A percentile compares a stretch with the other conserved stretches of the same genome.
phyloP scores from a whole-genome alignment of 169 alveolate species.

The Babesia ovata region DNA sequence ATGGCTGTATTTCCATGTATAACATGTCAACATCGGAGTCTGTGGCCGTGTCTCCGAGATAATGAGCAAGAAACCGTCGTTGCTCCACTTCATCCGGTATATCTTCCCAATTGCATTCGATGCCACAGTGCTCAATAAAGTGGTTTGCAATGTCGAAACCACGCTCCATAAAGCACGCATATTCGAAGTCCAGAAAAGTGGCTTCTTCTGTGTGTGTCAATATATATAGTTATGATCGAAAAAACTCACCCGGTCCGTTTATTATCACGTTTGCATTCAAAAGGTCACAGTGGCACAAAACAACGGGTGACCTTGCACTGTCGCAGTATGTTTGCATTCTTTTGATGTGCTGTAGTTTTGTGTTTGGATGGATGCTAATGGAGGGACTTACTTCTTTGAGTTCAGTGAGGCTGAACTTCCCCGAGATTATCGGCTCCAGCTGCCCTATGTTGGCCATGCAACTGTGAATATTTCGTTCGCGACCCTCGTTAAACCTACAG shows the following conservation, averaged over 20 bases:
- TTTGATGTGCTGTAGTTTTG: constrained; percentile 27
- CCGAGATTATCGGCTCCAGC: constrained; percentile 8
- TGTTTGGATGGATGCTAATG: constrained; percentile 1
- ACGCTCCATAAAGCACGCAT: constrained; percentile 79
- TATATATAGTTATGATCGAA: constrained; percentile 47
- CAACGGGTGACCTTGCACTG: constrained; percentile 70
- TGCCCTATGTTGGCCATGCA: constrained; percentile 7
- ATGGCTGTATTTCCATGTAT: constrained; percentile 73
- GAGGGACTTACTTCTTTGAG: constrained; percentile 28
- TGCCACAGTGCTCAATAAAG: constrained; percentile 69
- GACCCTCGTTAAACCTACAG: constrained; percentile 27
- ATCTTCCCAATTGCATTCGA: constrained; percentile 66
- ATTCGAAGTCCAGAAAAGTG: constrained; percentile 74
- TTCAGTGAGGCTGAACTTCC: constrained; percentile 23
- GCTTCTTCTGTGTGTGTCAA: constrained; percentile 17
- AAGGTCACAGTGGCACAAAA: constrained; percentile 75
- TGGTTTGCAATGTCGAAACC: constrained; percentile 82
- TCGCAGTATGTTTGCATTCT: constrained; percentile 61
- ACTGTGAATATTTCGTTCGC: constrained; percentile 46
- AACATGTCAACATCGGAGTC: constrained; percentile 37
- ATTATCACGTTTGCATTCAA: constrained; percentile 67
- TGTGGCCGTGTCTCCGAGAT: constrained; percentile 32
- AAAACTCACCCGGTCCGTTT: constrained; percentile 56
- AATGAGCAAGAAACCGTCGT: constrained; percentile 48
- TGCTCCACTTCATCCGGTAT: constrained; percentile 66